phyloP scores from a whole-genome alignment of 2,329 filamentous ascomycete genomes.

The Trichophyton rubrum region DNA sequence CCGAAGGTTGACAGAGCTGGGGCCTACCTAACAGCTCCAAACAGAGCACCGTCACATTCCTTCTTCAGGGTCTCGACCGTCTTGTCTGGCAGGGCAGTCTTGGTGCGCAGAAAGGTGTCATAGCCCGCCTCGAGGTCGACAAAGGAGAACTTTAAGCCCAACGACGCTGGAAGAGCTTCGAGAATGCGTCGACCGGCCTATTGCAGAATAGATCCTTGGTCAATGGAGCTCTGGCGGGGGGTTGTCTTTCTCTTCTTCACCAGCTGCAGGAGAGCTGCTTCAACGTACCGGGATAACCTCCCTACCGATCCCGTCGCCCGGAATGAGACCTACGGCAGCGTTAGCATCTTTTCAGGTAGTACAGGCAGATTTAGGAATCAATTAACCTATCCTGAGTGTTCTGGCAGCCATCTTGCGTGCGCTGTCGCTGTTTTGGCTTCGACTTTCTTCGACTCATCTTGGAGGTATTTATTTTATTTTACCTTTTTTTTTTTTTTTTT shows the following conservation, averaged over 20 bases:
- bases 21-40: slow-evolving; percentile 69
- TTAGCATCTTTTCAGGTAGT: neutral
- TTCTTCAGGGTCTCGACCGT: slow-evolving; percentile 80
- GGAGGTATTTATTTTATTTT: neutral
- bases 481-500: neutral
- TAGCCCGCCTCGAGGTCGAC: slow-evolving; percentile 86
- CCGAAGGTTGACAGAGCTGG: neutral
- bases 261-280: slow-evolving; percentile 3
- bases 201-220: neutral
- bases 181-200: slow-evolving; percentile 72
- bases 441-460: neutral
- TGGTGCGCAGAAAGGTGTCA: slow-evolving; percentile 82
- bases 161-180: slow-evolving; percentile 81
- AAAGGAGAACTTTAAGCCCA: slow-evolving; percentile 88
- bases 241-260: no score
- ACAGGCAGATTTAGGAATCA: slow-evolving; percentile 7
- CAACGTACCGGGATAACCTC: slow-evolving; percentile 74
- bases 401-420: slow-evolving; percentile 45
- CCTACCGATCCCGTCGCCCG: slow-evolving; percentile 94
- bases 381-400: slow-evolving; percentile 55
- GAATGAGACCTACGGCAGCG: slow-evolving; percentile 62
- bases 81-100: slow-evolving; percentile 73
- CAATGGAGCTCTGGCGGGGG: slow-evolving; percentile 6
- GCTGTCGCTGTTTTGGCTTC: neutral
- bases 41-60: slow-evolving; percentile 91